Conservation (phyloP, 2,329 filamentous ascomycete genomes). For the Polychaeton citri region DNA sequence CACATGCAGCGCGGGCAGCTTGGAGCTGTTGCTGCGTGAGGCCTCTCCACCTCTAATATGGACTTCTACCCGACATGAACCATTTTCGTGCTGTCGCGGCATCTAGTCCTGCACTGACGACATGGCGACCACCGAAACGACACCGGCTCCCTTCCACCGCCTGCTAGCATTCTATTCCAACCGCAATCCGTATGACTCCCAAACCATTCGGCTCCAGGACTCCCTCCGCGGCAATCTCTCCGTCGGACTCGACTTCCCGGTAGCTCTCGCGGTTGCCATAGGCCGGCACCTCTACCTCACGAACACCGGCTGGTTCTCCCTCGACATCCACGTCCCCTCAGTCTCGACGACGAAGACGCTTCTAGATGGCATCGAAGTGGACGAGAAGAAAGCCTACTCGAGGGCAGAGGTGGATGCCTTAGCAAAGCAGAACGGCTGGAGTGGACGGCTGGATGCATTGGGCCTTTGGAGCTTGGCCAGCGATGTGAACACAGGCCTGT, state of each 20-base stretch:
- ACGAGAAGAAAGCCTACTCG: constrained; percentile 18
- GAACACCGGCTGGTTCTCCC: constrained; percentile 19
- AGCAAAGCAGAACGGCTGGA: constrained; percentile 9
- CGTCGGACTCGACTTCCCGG: constrained; percentile 24
- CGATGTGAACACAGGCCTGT: constrained; percentile 16
- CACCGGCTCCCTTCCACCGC: constrained; percentile 24
- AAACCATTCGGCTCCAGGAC: constrained; percentile 22
- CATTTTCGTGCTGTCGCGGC: too few species aligned
- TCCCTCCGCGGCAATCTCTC: constrained; percentile 22
- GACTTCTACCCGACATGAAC: too few species aligned
- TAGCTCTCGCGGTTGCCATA: constrained; percentile 19
- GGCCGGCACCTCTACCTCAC: constrained; percentile 20
- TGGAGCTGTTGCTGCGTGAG: too few species aligned
- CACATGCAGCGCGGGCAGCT: too few species aligned
- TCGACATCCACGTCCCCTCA: constrained; percentile 21
- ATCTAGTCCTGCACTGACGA: too few species aligned
- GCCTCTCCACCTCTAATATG: too few species aligned
- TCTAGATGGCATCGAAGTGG: constrained; percentile 18
- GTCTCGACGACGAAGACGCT: constrained; percentile 15
- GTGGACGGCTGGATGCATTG: constrained; percentile 16
- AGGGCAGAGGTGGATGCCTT: constrained; percentile 14
- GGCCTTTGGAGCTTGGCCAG: constrained; percentile 22
- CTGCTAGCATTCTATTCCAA: constrained; percentile 24
- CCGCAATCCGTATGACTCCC: constrained; percentile 14
- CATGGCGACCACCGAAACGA: too few species aligned